A percentile compares a stretch with the other conserved stretches of the same genome.
phyloP scores from a whole-genome alignment of 495 filamentous ascomycete genomes.

The Xylaria scruposa region DNA sequence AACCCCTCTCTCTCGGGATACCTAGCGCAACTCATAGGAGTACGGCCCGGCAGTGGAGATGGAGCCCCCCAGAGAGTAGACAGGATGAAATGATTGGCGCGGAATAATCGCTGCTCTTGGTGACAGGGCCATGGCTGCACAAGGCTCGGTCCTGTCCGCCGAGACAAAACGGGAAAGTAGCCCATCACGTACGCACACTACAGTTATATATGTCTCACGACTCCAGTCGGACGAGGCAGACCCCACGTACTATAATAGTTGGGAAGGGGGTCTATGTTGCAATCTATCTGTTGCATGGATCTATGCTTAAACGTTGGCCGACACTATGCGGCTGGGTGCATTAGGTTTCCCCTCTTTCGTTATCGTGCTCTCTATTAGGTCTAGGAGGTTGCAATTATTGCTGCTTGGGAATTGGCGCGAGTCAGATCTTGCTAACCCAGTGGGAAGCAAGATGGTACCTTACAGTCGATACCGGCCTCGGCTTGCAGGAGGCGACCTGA shows the following conservation, averaged over 20 bases:
- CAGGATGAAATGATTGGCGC: conserved; percentile 27
- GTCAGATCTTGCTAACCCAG: background rate
- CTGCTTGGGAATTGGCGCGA: background rate
- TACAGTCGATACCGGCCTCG: background rate
- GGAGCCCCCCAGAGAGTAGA: conserved; percentile 11
- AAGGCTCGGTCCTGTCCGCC: conserved; percentile 27
- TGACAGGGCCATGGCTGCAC: conserved; percentile 19
- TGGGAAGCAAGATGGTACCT: conserved; percentile 6
- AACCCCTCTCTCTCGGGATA: conserved; percentile 26
- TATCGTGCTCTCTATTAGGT: background rate
- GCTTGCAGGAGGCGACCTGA: background rate
- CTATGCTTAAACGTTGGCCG: background rate
- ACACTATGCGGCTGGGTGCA: conserved; percentile 5
- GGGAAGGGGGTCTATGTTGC: background rate
- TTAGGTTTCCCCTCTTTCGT: background rate
- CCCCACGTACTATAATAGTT: background rate
- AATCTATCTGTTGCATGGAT: conserved; percentile 4
- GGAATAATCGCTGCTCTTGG: conserved; percentile 20
- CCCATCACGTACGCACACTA: conserved; percentile 1
- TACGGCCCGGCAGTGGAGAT: conserved; percentile 29
- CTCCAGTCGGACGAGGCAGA: conserved; percentile 4
- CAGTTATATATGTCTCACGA: background rate
- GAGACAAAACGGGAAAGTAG: conserved; percentile 29
- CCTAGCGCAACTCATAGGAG: conserved; percentile 19
- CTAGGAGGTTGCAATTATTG: background rate